Evolutionary conservation across 2,329 filamentous ascomycete species (phyloP), one percentile per base, ranked within the genome.

Genomic region (Alternaria postmessia): DNA sequence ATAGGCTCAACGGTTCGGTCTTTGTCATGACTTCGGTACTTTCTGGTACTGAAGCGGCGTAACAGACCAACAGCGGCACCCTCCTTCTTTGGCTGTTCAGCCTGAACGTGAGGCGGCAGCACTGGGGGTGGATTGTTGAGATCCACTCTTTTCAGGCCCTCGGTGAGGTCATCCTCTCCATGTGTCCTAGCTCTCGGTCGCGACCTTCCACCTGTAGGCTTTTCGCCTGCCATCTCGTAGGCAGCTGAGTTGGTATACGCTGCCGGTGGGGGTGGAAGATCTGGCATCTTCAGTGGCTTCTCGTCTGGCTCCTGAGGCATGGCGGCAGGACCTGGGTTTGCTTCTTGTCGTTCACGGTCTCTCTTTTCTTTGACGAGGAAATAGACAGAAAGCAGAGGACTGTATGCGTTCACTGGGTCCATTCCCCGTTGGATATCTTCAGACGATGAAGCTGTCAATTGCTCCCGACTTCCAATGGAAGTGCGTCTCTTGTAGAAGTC

Each of bases 401-500:
- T 94, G 77, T 92, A 99, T 4, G 95, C 95, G 77, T 98, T 98
- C 59, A 96, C 82, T 1, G 95, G 94, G 73, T 99, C 95, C 57
- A 87, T 87, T 11, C 93, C 93, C 34, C 94, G 81, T 66, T 92
- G 89, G 18, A 98, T 84, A 4, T 91, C 91, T 77, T 99, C 95
- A 1, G 89, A 87, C 52, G 94, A 98, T n/a, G 92, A 90, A 1
- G 89, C 90, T 5, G 86, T 86, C 64, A 99, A 82, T 3, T 93
- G 97, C 75, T 98, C 95, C 66, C 92, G 88, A 78, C 95, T 98
- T 54, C 87, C 92, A 42, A 89, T 90, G 1, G 94, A 98, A 75
- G 94, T 97, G 60, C 94, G 87, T 67, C 95, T 87, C 80, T 97
- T 97, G 81, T 98, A 99, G 74, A 99, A 98, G 75, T 97, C 94